phyloP scores from a whole-genome alignment of 106 monocot species.

The Allium sativum region DNA sequence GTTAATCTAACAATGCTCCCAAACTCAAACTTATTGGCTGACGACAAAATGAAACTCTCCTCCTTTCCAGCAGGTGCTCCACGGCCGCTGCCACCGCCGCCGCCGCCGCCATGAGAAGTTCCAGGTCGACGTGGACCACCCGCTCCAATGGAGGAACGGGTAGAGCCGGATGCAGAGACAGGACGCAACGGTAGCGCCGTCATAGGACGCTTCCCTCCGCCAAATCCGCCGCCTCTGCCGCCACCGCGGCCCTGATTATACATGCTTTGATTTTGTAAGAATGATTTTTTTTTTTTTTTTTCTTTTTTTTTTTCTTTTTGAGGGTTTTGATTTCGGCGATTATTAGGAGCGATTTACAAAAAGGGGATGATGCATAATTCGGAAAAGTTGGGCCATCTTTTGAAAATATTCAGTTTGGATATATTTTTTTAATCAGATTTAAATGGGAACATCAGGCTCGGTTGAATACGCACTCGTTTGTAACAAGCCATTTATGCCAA shows the following conservation, averaged over 20 bases:
- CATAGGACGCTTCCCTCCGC: slow-evolving; percentile 28
- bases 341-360: no score
- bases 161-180: slow-evolving; percentile 1
- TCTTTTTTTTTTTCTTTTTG: not conserved
- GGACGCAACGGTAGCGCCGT: slow-evolving; percentile 15
- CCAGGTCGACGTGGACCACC: not conserved
- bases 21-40: slow-evolving; percentile 40
- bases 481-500: no score
- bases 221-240: slow-evolving; percentile 23
- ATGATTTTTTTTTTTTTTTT: not conserved
- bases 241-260: slow-evolving; percentile 39
- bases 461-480: no score
- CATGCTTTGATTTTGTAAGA: slow-evolving; percentile 17
- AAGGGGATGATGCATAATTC: no score
- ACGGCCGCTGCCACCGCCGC: not conserved
- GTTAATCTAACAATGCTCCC: slow-evolving; percentile 74
- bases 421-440: no score
- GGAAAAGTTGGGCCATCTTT: no score
- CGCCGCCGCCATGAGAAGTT: not conserved
- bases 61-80: slow-evolving; percentile 20
- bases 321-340: not conserved
- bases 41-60: slow-evolving; percentile 60
- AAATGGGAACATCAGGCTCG: no score
- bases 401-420: no score
- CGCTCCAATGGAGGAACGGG: slow-evolving; percentile 4